Evolutionary conservation across 2,329 filamentous ascomycete species (phyloP).

Genomic region (Colletotrichum godetiae): DNA sequence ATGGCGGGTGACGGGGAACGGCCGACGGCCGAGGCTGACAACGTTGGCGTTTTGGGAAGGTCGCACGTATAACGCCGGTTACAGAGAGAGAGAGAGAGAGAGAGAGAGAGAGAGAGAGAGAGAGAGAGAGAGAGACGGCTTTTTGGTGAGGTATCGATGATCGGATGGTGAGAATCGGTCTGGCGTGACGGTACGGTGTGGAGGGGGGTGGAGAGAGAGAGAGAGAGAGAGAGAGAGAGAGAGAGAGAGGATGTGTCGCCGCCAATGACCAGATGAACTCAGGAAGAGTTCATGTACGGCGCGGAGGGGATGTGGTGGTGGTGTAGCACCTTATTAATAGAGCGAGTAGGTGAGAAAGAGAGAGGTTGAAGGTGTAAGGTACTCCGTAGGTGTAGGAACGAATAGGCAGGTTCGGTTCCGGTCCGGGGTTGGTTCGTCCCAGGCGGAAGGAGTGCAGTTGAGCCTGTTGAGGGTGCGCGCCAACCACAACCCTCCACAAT

Average conservation of each 20-base stretch:
- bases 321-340: constrained; percentile 22
- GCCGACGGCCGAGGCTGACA: not conserved
- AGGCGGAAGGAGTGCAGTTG: not conserved
- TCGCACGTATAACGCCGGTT: not conserved
- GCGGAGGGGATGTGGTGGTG: constrained; percentile 15
- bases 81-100: not conserved
- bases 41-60: constrained; percentile 16
- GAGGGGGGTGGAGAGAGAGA: not conserved
- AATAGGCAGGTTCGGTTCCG: not conserved
- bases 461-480: not conserved
- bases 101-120: not conserved
- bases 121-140: constrained; percentile 4
- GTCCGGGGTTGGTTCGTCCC: not conserved
- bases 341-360: not conserved
- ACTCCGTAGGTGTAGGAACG: not conserved
- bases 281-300: not conserved
- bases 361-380: not conserved
- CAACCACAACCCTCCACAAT: constrained; percentile 24
- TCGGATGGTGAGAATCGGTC: constrained; percentile 16
- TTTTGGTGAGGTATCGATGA: not conserved
- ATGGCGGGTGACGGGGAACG: not conserved
- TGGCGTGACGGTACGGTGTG: constrained; percentile 1
- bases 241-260: not conserved
- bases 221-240: no score
- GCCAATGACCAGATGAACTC: constrained; percentile 29